phyloP scores from a whole-genome alignment of 73 alveolate species.

The Symbiodinium pilosum region DNA sequence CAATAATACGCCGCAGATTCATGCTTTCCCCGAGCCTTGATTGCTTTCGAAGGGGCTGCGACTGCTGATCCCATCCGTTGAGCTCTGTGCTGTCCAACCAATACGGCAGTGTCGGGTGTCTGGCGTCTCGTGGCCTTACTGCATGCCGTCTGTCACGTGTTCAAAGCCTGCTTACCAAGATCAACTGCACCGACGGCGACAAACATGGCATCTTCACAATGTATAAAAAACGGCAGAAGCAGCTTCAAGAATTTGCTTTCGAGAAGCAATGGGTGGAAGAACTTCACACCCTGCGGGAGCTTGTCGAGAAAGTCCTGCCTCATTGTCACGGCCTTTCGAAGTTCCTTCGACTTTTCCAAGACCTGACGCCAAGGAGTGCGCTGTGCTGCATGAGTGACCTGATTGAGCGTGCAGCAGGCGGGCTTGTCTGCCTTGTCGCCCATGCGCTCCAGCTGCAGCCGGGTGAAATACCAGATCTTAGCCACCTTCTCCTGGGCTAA shows the following conservation, averaged over 20 bases:
- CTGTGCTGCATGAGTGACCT: no score
- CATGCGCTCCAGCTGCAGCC: slow-evolving; percentile 94
- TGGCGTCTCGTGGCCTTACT: slow-evolving; percentile 69
- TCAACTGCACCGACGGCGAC: background rate
- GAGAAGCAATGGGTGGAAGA: slow-evolving; percentile 71
- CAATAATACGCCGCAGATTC: no score
- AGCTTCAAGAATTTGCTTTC: background rate
- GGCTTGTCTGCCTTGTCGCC: slow-evolving; percentile 71
- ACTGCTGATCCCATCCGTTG: slow-evolving; percentile 93
- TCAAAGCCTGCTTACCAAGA: no score
- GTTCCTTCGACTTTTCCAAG: slow-evolving; percentile 76
- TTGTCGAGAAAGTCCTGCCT: slow-evolving; percentile 50
- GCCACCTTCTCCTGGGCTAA: slow-evolving; percentile 91
- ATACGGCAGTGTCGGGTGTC: slow-evolving; percentile 59
- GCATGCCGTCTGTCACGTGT: no score
- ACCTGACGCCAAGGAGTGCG: slow-evolving; percentile 15
- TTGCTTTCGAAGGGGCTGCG: slow-evolving; percentile 25
- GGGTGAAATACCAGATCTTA: slow-evolving; percentile 94
- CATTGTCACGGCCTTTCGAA: slow-evolving; percentile 90
- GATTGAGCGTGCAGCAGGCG: no score
- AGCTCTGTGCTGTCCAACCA: slow-evolving; percentile 87
- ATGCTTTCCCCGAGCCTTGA: background rate
- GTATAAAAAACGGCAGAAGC: no score
- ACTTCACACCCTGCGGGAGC: slow-evolving; percentile 74
- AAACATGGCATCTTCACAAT: no score